These are phyloP conservation scores for Helichrysum umbraculigerum DNA, from an alignment of 129 eudicot genomes.

Conservation along the genomic window DNA sequence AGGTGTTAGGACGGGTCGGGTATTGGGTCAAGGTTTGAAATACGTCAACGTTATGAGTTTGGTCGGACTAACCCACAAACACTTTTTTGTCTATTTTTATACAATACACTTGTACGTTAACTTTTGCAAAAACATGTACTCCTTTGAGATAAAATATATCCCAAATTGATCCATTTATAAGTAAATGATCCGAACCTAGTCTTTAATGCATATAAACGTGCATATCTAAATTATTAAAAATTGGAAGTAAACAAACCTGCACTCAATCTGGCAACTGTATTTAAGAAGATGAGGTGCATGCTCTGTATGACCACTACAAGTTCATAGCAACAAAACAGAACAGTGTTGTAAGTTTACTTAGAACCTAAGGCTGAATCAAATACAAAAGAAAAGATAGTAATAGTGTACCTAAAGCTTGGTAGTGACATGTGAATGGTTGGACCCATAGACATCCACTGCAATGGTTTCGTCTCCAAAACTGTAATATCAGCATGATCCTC, in stretches of 20 bases:
- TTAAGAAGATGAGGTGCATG: slow-evolving; percentile 70
- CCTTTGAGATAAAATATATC: not conserved
- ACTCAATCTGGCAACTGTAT: slow-evolving; percentile 83
- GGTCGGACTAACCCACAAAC: not conserved
- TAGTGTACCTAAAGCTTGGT: slow-evolving; percentile 80
- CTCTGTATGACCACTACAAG: slow-evolving; percentile 81
- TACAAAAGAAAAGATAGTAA: not conserved
- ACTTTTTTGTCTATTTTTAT: not conserved
- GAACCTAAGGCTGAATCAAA: not conserved
- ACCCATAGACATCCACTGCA: slow-evolving; percentile 72
- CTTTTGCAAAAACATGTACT: not conserved
- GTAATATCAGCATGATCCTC: slow-evolving; percentile 19
- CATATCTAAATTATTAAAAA: not conserved
- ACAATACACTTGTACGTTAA: not conserved
- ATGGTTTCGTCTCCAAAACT: slow-evolving; percentile 43
- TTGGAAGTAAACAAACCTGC: slow-evolving; percentile 58
- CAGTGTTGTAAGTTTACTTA: not conserved
- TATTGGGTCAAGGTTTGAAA: no score
- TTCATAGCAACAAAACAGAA: slow-evolving; percentile 3
- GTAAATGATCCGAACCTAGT: not conserved
- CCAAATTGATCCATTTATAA: not conserved
- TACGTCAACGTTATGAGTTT: no score
- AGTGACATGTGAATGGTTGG: slow-evolving; percentile 75
- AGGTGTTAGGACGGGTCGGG: no score
- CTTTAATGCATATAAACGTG: not conserved